These are phyloP conservation scores for Boletus mariae DNA, from an alignment of 1,284 basidiomycete genomes.

Conservation along the genomic window DNA sequence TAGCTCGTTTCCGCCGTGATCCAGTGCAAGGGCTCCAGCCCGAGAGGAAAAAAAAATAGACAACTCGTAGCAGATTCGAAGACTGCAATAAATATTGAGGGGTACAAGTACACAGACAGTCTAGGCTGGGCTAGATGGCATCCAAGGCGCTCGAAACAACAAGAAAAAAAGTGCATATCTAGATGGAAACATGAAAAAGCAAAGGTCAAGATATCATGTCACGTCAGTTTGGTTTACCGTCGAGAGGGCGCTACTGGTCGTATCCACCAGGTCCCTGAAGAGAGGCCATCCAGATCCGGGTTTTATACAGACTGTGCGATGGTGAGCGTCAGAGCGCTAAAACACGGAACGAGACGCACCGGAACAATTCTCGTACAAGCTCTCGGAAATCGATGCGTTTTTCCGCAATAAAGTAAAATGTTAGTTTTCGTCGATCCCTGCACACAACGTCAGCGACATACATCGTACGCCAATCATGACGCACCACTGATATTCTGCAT, in stretches of 20 bases:
- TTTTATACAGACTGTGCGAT: conserved; percentile 59
- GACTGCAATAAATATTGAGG: conserved; percentile 21
- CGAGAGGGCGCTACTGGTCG: conserved; percentile 32
- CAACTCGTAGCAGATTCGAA: no score
- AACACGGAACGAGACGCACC: conserved; percentile 40
- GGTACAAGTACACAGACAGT: conserved; percentile 30
- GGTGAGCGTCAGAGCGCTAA: neutral
- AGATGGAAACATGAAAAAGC: conserved; percentile 17
- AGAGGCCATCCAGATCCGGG: conserved; percentile 74
- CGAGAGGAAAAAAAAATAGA: no score
- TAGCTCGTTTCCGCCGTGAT: no score
- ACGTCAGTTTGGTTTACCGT: conserved; percentile 15
- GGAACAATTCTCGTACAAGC: conserved; percentile 88
- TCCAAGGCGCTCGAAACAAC: conserved; percentile 10
- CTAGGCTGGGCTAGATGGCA: conserved; percentile 34
- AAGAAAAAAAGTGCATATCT: conserved; percentile 30
- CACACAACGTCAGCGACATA: neutral
- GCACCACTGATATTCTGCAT: conserved; percentile 97
- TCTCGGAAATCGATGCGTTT: conserved; percentile 97
- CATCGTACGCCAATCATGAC: conserved; percentile 27
- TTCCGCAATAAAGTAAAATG: conserved; percentile 96
- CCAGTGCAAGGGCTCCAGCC: no score
- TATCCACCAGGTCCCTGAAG: conserved; percentile 42
- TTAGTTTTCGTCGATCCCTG: conserved; percentile 95
- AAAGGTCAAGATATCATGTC: conserved; percentile 28